Evolutionary conservation across 495 filamentous ascomycete genomes (phyloP), one percentile per base, ranked within the genome.

Genomic region (Glarea lozoyensis): DNA sequence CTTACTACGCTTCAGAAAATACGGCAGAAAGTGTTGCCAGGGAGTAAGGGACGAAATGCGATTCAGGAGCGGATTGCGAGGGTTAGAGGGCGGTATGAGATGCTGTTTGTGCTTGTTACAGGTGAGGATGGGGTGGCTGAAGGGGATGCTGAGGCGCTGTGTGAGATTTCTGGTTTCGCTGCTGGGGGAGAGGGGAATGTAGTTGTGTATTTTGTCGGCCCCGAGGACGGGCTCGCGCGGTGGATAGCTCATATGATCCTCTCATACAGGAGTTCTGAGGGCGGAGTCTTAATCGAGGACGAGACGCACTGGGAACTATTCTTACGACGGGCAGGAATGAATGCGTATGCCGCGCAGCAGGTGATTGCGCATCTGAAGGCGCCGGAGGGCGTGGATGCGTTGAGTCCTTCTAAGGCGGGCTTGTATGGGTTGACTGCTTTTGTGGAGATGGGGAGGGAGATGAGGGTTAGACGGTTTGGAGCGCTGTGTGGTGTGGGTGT

Each of bases 291-390:
- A 45, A 56, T 66, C 10, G 65, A 69, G 2, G n/a, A n/a, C n/a
- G 78, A 86, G 52, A 76, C 75, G n/a, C 53, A 60, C 20, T 87
- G 82, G 80, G 88, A 93, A 59, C 22, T 79, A 10, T 88, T 86
- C 51, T 64, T 94, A 12, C 70, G 85, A 17, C 57, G 67, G n/a
- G 71, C 72, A 10, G 88, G 88, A 2, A 60, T 92, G 61, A 94
- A 93, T 64, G 76, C 81, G 3, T 92, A 74, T 58, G 88, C 84
- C 2, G 86, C 88, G 16, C 85, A 90, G 53, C 71, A 67, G 12
- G 61, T 90, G 0, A 62, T 90, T 17, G 64, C 63, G 11, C 58
- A 56, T 30, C 45, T 82, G 10, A 74, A 69, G 46, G 51, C 55
- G 1, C 62, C 63, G 5, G 24, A 44, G 22, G 52, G 49, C 3